Base-by-base conservation (phyloP, 2,329 filamentous ascomycete genomes). In the Albophoma yamanashiensis region DNA sequence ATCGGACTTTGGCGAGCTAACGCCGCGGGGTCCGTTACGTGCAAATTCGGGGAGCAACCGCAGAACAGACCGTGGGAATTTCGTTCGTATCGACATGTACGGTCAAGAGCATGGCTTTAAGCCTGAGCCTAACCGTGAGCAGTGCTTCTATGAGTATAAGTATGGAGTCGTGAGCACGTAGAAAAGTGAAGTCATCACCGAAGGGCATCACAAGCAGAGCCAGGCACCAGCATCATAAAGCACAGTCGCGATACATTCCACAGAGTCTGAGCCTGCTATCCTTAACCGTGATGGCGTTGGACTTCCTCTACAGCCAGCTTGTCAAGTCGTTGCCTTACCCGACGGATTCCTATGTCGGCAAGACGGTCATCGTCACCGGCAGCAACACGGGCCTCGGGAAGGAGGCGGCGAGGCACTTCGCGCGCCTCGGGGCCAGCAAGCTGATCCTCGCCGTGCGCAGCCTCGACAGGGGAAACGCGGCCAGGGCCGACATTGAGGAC, bases 371-470 rank as follows among this genome's bases (percentile, higher is more conserved):
- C 56, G 63, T 77, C 57, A 76, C 73, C 3, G 74, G 74, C 42
- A 67, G 70, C 57, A 76, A 76, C 61, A 66, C 63, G 38, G 74
- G 74, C 8, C 64, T 76, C 2, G 74, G 74, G 11, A 65, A 71
- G 31, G 74, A 76, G 62, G 71, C 73, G 15, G 70, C 72, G 3
- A 67, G 68, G 11, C 71, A 76, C 56, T 69, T 73, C 57, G 64
- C 67, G 15, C 67, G 67, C 8, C 70, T 75, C 15, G 65, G 68
- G 9, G 63, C 63, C 27, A 43, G 22, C n/a, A 67, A 69, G 12
- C 65, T 78, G 27, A 74, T 78, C 53, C 67, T 78, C 38, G 75
- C 68, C 20, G 70, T 71, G 9, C 73, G 75, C 11, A 65, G 66
- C 39, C 55, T 65, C 12, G 62, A 64, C 31, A 67, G 61, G 47